Base-by-base conservation (phyloP, 306 rosid genomes). In the Betula pendula region DNA sequence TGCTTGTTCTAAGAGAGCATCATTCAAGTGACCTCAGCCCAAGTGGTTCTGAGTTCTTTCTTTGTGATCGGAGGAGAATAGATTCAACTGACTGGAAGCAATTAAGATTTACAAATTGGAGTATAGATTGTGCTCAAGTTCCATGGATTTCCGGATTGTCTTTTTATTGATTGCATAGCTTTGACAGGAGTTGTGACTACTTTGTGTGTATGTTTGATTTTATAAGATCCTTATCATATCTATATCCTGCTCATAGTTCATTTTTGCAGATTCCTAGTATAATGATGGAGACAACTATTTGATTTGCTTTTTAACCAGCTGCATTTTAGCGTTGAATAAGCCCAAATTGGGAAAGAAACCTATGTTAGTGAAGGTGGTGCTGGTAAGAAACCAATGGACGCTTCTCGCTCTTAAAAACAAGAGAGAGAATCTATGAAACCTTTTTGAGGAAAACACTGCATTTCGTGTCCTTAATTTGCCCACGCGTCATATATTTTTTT, bases 21-120 rank as follows among this genome's bases (percentile, higher is more conserved):
- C 53, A 77, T 56, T 47, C 72, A 59, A n/a, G 56, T 19, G 42
- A 42, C 67, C 67, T 25, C 67, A 27, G 40, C 42, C 29, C 29
- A 29, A 27, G 67, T 60, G 38, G 67, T 60, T 29, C 42, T 60
- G n/a, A 14, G 67, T 60, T 65, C 25, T 9, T 35, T 38, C 27
- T 15, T 33, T 16, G 49, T 38, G 40, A n/a, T 66, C 24, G 27
- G 25, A 38, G 40, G 70, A 19, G 11, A 35, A 66, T 40, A 8
- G 20, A 66, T 38, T 66, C 24, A 17, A 19, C 17, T 66, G 70
- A 35, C 48, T n/a, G 17, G 20, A 38, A 40, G 45, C 48, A 35
- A 38, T 66, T n/a, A n/a, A 66, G 44, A 66, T 38, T 66, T 65
- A 38, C 22, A 65, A 17, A 65, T 35, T 35, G 29, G 35, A 14